Base-by-base conservation (phyloP, 768 basidiomycete species). In the Tubosaeta sp. region DNA sequence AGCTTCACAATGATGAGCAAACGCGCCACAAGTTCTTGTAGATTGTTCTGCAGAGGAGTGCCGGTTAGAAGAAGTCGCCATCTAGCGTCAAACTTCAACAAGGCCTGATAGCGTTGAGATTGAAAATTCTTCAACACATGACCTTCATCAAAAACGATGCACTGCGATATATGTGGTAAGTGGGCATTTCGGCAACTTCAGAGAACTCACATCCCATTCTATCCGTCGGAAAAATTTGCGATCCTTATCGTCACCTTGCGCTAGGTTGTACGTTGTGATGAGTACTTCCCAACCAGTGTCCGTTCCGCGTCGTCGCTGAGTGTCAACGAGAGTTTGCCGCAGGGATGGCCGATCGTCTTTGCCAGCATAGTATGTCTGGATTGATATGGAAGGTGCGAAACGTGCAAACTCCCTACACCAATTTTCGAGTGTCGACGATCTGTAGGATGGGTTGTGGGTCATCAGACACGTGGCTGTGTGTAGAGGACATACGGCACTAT, bases 71-170 rank as follows among this genome's bases (percentile, higher is more conserved):
- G 78, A 25, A 98, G 74, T 34, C 94, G 79, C 95, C 97, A 99
- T 39, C 80, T 81, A 2, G 91, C 88, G 16, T 84, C 81, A 64
- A 91, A 90, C 64, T 85, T 86, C 59, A 98, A 74, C 13, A 99
- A 72, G 10, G 91, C 82, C 64, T 89, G 85, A 67, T 99, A 98
- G 19, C 95, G 88, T 62, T 97, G 92, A n/a, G 93, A 95, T 59
- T 95, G 88, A 69, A 91, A 95, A 65, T 97, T 99, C 75, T 99
- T 99, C 56, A 99, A 75, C 47, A 94, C 84, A 65, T 99, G 97
- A 2, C 97, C 97, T 69, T 99, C 97, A 63, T 99, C 97, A 61
- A 90, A 98, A 44, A 98, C 84, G 60, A 91, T 93, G 31, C 84
- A 88, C 95, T 98, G 59, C 43, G 10, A 48, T 14, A 26, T 38